Percentiles rank a stretch among this genome's conserved stretches.
These are phyloP conservation scores for Corylus americana DNA, from an alignment of 306 rosid genomes.

Conservation along the genomic window DNA sequence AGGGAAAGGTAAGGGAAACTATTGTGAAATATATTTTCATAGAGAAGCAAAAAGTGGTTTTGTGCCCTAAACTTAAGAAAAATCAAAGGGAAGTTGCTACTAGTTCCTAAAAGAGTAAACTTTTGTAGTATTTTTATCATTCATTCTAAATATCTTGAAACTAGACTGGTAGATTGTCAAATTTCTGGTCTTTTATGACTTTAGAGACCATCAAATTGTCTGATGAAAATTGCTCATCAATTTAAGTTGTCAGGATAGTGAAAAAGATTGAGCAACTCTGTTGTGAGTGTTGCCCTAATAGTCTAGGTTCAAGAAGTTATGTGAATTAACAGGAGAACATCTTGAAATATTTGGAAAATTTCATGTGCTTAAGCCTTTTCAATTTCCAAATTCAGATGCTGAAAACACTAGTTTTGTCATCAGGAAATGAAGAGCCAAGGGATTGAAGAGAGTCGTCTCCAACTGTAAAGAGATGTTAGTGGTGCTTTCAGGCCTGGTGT, in stretches of 20 bases:
- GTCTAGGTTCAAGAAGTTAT: not conserved
- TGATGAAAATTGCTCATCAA: not conserved
- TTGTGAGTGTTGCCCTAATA: not conserved
- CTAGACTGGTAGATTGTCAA: not conserved
- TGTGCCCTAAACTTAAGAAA: no score
- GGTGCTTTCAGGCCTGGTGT: conserved; percentile 58
- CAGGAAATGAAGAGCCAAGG: conserved; percentile 51
- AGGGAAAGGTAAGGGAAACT: no score
- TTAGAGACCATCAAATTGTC: not conserved
- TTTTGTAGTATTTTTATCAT: not conserved
- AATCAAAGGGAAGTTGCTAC: no score
- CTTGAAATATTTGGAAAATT: not conserved
- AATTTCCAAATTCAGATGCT: conserved; percentile 8
- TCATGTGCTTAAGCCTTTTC: not conserved
- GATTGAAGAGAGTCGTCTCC: conserved; percentile 39
- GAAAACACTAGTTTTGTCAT: conserved; percentile 12
- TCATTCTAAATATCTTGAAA: not conserved
- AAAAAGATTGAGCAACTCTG: not conserved
- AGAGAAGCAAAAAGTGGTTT: no score
- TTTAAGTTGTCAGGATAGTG: not conserved
- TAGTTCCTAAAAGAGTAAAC: no score
- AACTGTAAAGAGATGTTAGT: conserved; percentile 44
- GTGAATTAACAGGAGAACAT: not conserved
- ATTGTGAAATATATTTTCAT: no score
- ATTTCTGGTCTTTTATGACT: no score